These are phyloP conservation scores for Quercus ilex DNA, from an alignment of 306 rosid genomes.

Conservation along the genomic window DNA sequence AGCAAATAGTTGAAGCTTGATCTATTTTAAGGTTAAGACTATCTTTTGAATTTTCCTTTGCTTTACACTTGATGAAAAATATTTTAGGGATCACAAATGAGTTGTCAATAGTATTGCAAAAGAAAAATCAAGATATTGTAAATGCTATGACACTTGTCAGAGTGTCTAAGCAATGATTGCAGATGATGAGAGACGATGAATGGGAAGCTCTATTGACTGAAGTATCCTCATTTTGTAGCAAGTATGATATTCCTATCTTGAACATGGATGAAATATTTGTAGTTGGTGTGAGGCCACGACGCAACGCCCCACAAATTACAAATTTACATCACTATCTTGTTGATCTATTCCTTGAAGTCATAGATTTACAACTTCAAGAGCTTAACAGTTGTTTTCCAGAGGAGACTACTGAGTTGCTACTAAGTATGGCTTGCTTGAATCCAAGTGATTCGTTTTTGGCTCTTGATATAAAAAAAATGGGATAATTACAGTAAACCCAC, in stretches of 20 bases:
- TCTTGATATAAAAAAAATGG: background rate
- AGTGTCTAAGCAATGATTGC: background rate
- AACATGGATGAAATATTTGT: too few relatives aligned
- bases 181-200: background rate
- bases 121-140: constrained; percentile 5
- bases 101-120: background rate
- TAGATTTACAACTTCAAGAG: background rate
- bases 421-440: background rate
- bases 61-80: background rate
- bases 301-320: too few relatives aligned
- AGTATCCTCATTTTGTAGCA: too few relatives aligned
- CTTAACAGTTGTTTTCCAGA: background rate
- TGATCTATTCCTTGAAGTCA: background rate
- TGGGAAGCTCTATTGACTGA: background rate
- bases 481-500: too few relatives aligned
- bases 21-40: too few relatives aligned
- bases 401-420: background rate
- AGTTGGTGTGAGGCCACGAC: too few relatives aligned
- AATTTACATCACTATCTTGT: background rate
- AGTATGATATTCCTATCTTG: too few relatives aligned
- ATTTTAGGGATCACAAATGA: background rate
- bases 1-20: background rate
- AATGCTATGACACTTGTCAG: background rate
- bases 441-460: background rate
- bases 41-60: background rate